phyloP scores from a whole-genome alignment of 2,329 filamentous ascomycete species.

The Pyrenochaeta sp. region DNA sequence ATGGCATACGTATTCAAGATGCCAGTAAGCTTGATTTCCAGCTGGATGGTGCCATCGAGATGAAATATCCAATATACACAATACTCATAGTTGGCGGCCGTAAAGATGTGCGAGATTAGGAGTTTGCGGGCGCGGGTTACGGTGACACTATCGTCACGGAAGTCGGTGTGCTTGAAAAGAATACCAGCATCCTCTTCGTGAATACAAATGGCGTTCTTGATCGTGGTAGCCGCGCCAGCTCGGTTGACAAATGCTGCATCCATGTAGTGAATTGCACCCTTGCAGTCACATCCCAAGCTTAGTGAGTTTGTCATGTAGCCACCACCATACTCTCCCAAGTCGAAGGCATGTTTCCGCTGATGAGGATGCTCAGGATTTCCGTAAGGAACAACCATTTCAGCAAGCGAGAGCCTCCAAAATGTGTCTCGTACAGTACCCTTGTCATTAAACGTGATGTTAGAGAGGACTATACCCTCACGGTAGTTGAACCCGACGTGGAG shows the following conservation, averaged over 20 bases:
- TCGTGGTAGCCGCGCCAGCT: slow-evolving; percentile 76
- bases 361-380: slow-evolving; percentile 83
- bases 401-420: slow-evolving; percentile 88
- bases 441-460: slow-evolving; percentile 90
- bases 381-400: slow-evolving; percentile 94
- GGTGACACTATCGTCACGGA: slow-evolving; percentile 86
- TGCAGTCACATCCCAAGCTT: slow-evolving; percentile 82
- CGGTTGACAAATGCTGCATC: slow-evolving; percentile 85
- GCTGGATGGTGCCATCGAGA: slow-evolving; percentile 90
- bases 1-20: slow-evolving; percentile 93
- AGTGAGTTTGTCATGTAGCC: slow-evolving; percentile 86
- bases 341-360: slow-evolving; percentile 82
- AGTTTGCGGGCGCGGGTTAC: slow-evolving; percentile 88
- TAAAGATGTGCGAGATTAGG: slow-evolving; percentile 90
- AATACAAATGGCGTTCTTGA: slow-evolving; percentile 95
- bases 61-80: slow-evolving; percentile 89
- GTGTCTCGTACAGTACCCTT: slow-evolving; percentile 77
- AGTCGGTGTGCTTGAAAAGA: slow-evolving; percentile 93
- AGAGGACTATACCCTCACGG: slow-evolving; percentile 87
- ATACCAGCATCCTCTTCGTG: slow-evolving; percentile 94
- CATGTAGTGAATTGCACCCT: slow-evolving; percentile 90
- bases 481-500: slow-evolving; percentile 96
- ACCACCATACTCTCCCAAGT: slow-evolving; percentile 81
- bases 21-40: slow-evolving; percentile 88
- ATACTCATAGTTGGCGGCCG: slow-evolving; percentile 96